Evolutionary conservation across 225 moss, liverwort and hornwort species (phyloP).

Genomic region (Pleurozium schreberi): DNA sequence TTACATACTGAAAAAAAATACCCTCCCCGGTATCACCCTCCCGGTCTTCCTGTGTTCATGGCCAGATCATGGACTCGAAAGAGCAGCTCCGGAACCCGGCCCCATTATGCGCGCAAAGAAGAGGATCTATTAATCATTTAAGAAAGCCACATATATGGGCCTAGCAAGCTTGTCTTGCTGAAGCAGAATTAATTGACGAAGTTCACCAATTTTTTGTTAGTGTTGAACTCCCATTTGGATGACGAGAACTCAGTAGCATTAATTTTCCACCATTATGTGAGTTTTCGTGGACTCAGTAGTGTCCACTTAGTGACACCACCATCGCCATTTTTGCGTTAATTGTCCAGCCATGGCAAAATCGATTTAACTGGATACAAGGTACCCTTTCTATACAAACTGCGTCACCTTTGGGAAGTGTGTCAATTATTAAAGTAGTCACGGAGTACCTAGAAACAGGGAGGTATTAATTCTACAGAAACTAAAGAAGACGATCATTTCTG

Average conservation of each 20-base stretch:
- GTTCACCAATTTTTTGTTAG: neutral
- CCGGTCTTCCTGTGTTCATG: no score
- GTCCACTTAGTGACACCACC: neutral
- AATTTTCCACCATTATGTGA: neutral
- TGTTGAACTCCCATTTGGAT: neutral
- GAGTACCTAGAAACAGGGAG: neutral
- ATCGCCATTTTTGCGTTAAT: neutral
- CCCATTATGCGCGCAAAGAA: neutral
- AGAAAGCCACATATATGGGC: no score
- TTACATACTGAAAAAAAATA: no score
- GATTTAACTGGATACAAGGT: neutral
- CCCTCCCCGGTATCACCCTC: no score
- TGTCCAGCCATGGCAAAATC: neutral
- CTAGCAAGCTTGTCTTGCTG: neutral
- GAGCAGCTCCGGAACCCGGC: no score
- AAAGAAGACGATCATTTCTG: neutral
- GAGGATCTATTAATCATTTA: neutral
- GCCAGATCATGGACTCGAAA: neutral
- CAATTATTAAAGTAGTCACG: no score
- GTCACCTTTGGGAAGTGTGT: neutral
- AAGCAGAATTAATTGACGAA: neutral
- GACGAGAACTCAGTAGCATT: neutral
- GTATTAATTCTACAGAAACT: neutral
- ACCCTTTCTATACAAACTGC: neutral
- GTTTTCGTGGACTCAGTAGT: no score